Evolutionary conservation across 257 asterid species (phyloP).

Genomic region (Craterostigma plantagineum): DNA sequence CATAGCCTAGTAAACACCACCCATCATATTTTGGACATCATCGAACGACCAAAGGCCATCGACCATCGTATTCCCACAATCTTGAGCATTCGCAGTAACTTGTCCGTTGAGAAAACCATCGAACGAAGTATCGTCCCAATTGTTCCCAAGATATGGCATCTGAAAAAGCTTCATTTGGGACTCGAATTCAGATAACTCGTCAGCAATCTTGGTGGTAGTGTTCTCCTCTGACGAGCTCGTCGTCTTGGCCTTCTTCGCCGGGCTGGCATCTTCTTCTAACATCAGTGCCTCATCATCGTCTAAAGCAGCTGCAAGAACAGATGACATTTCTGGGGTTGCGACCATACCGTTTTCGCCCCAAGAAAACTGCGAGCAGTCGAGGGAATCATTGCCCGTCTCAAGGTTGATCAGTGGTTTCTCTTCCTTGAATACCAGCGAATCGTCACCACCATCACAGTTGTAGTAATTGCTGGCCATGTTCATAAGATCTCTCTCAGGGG

Average conservation of each 20-base stretch:
- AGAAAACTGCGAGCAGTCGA: constrained; percentile 59
- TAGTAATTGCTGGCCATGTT: constrained; percentile 12
- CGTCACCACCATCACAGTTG: background rate
- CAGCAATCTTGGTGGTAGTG: constrained; percentile 14
- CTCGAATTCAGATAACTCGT: constrained; percentile 39
- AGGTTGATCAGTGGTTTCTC: constrained; percentile 39
- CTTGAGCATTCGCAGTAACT: constrained; percentile 9
- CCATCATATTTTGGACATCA: constrained; percentile 33
- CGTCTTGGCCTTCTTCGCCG: constrained; percentile 36
- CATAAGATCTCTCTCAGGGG: constrained; percentile 7
- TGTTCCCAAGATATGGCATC: constrained; percentile 43
- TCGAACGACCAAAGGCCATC: constrained; percentile 57
- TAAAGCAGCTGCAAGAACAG: constrained; percentile 33
- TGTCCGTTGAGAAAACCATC: constrained; percentile 49
- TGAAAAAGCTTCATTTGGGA: constrained; percentile 62
- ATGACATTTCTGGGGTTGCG: constrained; percentile 58
- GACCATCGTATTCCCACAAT: constrained; percentile 18
- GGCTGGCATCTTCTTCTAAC: constrained; percentile 18
- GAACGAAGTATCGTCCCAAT: constrained; percentile 54
- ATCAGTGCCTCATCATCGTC: constrained; percentile 27
- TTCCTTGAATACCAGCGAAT: constrained; percentile 19
- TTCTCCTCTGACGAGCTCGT: constrained; percentile 11
- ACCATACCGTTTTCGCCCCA: constrained; percentile 44
- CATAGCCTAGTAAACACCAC: constrained; percentile 23
- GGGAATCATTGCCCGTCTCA: constrained; percentile 28